A percentile compares a stretch with the other conserved stretches of the same genome.
phyloP scores from a whole-genome alignment of 2,329 filamentous ascomycete species.

The Bisporella sp. region DNA sequence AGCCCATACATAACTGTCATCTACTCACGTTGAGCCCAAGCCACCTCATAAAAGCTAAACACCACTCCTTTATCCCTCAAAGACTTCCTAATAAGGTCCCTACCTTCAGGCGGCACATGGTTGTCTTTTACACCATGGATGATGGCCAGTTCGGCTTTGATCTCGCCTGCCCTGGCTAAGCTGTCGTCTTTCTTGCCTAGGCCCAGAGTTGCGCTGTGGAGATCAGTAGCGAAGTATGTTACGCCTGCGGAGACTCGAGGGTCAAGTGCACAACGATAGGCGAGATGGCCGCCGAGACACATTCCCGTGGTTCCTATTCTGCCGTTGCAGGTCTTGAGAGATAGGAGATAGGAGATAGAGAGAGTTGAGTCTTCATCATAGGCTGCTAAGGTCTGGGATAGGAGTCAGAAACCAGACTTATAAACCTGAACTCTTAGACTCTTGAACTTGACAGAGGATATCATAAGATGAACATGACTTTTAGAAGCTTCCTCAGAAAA shows the following conservation, averaged over 20 bases:
- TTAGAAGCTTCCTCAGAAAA: neutral
- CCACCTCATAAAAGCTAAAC: constrained; percentile 81
- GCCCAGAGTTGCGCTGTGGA: constrained; percentile 74
- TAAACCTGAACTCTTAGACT: neutral
- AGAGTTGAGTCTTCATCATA: constrained; percentile 75
- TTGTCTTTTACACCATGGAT: constrained; percentile 91
- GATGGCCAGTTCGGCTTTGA: constrained; percentile 76
- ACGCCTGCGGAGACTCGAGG: constrained; percentile 68
- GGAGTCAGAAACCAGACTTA: too few relatives aligned
- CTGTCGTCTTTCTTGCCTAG: constrained; percentile 54
- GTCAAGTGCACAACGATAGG: constrained; percentile 66
- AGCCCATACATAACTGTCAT: too few relatives aligned
- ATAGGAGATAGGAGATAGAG: constrained; percentile 63
- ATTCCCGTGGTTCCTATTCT: constrained; percentile 76
- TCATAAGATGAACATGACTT: too few relatives aligned
- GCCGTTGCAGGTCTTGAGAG: constrained; percentile 72
- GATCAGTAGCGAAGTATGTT: constrained; percentile 88
- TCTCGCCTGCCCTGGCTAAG: constrained; percentile 52
- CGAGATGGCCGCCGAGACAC: constrained; percentile 89
- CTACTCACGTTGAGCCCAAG: constrained; percentile 74
- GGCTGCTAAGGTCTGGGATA: constrained; percentile 61
- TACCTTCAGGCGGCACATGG: constrained; percentile 75
- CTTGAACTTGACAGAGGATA: neutral
- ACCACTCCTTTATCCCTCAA: constrained; percentile 67
- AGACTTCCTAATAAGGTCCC: constrained; percentile 77